These are phyloP conservation scores for Globisporangium acanthophoron DNA, from an alignment of 352 stramenopile genomes.

Conservation along the genomic window DNA sequence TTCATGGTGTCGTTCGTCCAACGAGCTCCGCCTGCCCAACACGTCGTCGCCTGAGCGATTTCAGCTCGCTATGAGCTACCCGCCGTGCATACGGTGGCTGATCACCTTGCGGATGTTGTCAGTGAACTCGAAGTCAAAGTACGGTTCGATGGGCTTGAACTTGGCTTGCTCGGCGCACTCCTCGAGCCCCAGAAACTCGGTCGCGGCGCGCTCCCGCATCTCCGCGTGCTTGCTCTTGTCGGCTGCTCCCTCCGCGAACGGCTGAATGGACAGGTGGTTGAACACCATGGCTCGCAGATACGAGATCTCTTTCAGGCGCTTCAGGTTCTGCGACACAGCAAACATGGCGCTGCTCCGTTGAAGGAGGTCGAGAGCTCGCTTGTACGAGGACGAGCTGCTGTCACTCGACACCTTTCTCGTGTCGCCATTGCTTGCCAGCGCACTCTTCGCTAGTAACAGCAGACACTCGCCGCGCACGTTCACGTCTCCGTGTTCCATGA, in stretches of 20 bases:
- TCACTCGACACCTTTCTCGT: neutral
- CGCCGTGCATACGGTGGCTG: constrained; percentile 14
- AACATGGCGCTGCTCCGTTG: constrained; percentile 26
- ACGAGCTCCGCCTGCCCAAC: too few species aligned
- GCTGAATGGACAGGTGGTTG: constrained; percentile 19
- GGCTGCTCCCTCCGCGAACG: neutral
- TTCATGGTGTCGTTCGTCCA: too few species aligned
- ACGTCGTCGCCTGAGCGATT: too few species aligned
- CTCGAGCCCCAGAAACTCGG: constrained; percentile 23
- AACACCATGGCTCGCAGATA: constrained; percentile 39
- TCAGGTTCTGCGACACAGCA: constrained; percentile 26
- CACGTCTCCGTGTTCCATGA: constrained; percentile 61
- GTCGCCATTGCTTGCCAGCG: constrained; percentile 17
- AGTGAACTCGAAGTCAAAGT: constrained; percentile 24
- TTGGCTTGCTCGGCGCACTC: constrained; percentile 22
- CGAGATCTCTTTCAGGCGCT: constrained; percentile 28
- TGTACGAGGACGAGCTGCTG: neutral
- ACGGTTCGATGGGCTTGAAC: constrained; percentile 23
- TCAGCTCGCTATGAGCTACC: neutral
- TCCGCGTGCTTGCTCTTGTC: neutral
- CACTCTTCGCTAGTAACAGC: constrained; percentile 50
- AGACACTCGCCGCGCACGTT: constrained; percentile 49
- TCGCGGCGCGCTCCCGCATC: constrained; percentile 18
- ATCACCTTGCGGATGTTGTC: constrained; percentile 12
- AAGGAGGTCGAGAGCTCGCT: constrained; percentile 18